Evolutionary conservation across 306 rosid genomes (phyloP).

Genomic region (Rosa persica): DNA sequence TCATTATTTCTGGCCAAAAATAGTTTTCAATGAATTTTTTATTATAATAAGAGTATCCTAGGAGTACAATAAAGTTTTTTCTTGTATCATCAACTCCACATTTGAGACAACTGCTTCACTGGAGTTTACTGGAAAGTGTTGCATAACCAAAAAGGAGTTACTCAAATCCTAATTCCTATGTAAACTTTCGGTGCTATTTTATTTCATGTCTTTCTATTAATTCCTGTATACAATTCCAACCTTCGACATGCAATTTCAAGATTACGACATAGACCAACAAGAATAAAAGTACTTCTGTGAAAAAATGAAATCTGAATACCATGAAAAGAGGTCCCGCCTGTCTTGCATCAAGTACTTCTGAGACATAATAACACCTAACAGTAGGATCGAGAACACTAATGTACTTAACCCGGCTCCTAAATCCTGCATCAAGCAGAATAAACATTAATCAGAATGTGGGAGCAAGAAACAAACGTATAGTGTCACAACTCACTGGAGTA

Average conservation of each 20-base stretch:
- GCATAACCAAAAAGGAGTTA: background rate
- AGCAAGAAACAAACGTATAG: background rate
- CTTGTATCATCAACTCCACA: background rate
- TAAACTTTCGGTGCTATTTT: background rate
- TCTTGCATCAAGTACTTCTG: slow-evolving; percentile 90
- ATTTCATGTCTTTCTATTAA: background rate
- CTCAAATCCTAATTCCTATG: background rate
- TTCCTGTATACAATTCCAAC: background rate
- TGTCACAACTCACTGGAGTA: background rate
- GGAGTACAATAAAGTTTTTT: background rate
- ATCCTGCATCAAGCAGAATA: slow-evolving; percentile 65
- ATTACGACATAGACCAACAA: background rate
- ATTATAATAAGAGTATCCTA: background rate
- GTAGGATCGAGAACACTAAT: slow-evolving; percentile 76
- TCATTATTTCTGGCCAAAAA: background rate
- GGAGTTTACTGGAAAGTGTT: background rate
- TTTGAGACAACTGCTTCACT: background rate
- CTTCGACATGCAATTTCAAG: background rate
- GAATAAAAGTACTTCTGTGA: slow-evolving; percentile 12
- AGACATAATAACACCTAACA: slow-evolving; percentile 66
- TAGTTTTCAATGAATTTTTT: background rate
- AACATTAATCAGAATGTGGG: slow-evolving; percentile 24
- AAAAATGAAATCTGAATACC: slow-evolving; percentile 51
- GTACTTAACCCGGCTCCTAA: slow-evolving; percentile 85
- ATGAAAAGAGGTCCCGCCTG: slow-evolving; percentile 80